Evolutionary conservation across 2,329 filamentous ascomycete species (phyloP), one percentile per base, ranked within the genome.

Genomic region (Fusarium liriodendri): DNA sequence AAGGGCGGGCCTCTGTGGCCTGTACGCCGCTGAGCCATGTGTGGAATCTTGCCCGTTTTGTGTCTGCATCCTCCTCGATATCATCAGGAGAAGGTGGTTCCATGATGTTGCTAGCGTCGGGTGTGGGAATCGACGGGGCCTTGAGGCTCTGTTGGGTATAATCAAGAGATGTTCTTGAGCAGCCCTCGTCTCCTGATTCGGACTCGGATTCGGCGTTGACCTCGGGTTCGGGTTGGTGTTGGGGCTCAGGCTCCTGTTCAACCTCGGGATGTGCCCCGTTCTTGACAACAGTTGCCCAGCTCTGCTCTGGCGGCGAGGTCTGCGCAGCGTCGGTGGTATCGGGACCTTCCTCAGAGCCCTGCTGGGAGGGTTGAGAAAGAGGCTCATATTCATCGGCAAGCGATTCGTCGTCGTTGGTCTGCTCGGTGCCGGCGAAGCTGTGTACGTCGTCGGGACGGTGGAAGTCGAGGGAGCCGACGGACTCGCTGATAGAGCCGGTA

Each of bases 401-500:
- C 29, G 81, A 83, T 55, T 83, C 82, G 50, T 86, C 85, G 62
- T 87, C 86, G 55, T 84, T 83, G 29, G 85, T 86, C 33, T 84
- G 82, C 66, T 89, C 86, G 32, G 87, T 87, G 18, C 84, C 87
- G 66, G 85, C 80, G 52, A 89, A 80, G 74, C 87, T 89, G 58
- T 88, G 86, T 7, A 88, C 83, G 69, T 89, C 88, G 63, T 89
- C 87, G 32, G 86, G 81, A 22, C 83, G 85, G 47, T 85, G 83
- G 45, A 84, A 84, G 62, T 87, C 86, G 64, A 88, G 83, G 8
- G 87, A 89, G 70, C 84, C 84, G 33, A 87, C 81, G n/a, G 87
- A 89, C 76, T 85, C 86, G 59, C 83, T 82, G 37, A 85, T 83
- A 22, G 86, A 87, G 72, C 86, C 88, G 45, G 85, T 82, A 67